Percentiles rank a stretch among this genome's conserved stretches.
phyloP scores from a whole-genome alignment of 139 green algal genomes.

The Volvox africanus region DNA sequence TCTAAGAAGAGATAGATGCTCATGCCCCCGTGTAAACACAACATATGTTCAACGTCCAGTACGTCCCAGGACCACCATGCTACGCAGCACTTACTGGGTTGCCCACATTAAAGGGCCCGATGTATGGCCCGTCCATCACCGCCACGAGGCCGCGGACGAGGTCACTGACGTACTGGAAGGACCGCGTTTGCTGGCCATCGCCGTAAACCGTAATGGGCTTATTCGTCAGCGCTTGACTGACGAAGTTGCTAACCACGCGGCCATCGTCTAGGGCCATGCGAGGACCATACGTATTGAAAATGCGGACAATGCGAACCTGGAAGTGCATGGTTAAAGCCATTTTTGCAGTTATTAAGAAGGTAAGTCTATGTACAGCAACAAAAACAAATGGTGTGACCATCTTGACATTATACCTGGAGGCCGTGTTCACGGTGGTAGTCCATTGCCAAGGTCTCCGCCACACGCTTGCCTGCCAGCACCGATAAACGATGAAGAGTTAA shows the following conservation, averaged over 20 bases:
- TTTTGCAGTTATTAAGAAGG: not conserved
- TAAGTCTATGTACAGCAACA: not conserved
- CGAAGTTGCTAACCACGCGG: conserved; percentile 98
- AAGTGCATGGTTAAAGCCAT: not conserved
- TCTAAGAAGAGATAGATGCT: too few species aligned
- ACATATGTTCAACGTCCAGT: too few species aligned
- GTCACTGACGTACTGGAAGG: conserved; percentile 97
- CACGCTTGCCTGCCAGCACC: conserved; percentile 87
- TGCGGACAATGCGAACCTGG: conserved; percentile 95
- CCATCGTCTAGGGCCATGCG: conserved; percentile 99
- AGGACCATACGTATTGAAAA: conserved; percentile 99
- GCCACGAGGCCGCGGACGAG: conserved; percentile 88
- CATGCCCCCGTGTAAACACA: too few species aligned
- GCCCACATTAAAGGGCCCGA: conserved; percentile 98
- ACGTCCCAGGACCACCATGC: too few species aligned
- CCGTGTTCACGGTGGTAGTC: conserved; percentile 96
- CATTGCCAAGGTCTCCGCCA: conserved; percentile 97
- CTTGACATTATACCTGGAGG: conserved; percentile 57
- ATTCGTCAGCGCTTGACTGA: conserved; percentile 88
- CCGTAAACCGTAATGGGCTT: conserved; percentile 96
- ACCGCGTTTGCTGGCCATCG: conserved; percentile 96
- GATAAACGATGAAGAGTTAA: not conserved
- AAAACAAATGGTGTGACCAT: not conserved
- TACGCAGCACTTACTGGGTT: conserved; percentile 79
- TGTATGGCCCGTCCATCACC: conserved; percentile 91